Conservation (phyloP, 768 basidiomycete genomes). For the Agaricus subrufescens region DNA sequence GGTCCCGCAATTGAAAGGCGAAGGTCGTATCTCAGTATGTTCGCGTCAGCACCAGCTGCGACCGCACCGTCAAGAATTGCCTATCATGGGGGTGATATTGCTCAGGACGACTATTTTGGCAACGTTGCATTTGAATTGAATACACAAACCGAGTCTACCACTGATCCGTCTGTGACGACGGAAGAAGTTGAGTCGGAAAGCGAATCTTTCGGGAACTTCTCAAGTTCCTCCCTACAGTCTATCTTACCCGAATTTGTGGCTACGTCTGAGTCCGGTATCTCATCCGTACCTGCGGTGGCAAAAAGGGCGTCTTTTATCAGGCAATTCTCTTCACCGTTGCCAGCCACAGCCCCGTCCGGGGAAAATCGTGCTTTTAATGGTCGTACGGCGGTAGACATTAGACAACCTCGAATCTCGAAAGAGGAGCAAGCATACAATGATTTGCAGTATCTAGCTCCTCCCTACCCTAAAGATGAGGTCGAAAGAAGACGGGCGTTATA, state of each 20-base stretch:
- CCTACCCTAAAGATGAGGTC: constrained; percentile 79
- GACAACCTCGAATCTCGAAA: constrained; percentile 48
- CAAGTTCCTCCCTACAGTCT: background rate
- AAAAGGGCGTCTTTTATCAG: constrained; percentile 52
- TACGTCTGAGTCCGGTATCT: constrained; percentile 15
- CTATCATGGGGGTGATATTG: background rate
- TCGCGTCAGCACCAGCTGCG: constrained; percentile 16
- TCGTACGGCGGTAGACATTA: constrained; percentile 25
- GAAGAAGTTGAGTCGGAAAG: background rate
- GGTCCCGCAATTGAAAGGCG: background rate
- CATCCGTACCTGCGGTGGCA: constrained; percentile 43
- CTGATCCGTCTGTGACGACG: background rate
- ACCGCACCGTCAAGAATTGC: constrained; percentile 15
- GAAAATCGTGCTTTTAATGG: constrained; percentile 29
- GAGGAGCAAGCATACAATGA: constrained; percentile 66
- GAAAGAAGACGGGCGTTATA: constrained; percentile 82
- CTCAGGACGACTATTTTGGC: constrained; percentile 15
- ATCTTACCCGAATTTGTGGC: constrained; percentile 10
- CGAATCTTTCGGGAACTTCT: background rate
- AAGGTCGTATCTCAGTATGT: constrained; percentile 1
- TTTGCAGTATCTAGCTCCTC: constrained; percentile 70
- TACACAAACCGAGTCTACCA: background rate
- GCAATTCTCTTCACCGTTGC: constrained; percentile 62
- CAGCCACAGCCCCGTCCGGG: constrained; percentile 30
- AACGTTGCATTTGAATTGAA: background rate